A percentile compares a stretch with the other conserved stretches of the same genome.
phyloP scores from a whole-genome alignment of 169 alveolate species.

The Cryptosporidium meleagridis region DNA sequence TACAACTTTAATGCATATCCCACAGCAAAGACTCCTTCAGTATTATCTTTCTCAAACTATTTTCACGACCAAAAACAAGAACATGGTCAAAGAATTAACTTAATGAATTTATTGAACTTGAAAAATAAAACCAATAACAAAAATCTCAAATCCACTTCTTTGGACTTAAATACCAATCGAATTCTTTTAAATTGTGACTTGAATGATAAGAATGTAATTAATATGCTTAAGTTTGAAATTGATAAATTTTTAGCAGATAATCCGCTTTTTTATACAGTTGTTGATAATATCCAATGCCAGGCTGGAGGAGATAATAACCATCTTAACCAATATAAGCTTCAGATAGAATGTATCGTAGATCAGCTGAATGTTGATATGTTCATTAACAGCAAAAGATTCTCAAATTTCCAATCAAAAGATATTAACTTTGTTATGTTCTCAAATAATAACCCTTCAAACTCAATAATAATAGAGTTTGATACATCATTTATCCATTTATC shows the following conservation, averaged over 20 bases:
- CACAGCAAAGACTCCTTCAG: constrained; percentile 19
- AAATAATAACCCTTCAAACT: background rate
- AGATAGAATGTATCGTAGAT: constrained; percentile 37
- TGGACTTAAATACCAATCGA: background rate
- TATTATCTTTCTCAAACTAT: constrained; percentile 19
- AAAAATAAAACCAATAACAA: background rate
- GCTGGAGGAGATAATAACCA: constrained; percentile 2
- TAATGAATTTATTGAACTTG: background rate
- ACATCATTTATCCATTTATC: constrained; percentile 22
- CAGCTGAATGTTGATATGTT: constrained; percentile 45
- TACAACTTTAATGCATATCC: background rate
- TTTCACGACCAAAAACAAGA: constrained; percentile 4
- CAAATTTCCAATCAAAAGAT: constrained; percentile 46
- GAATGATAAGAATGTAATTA: constrained; percentile 24
- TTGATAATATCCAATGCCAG: constrained; percentile 40
- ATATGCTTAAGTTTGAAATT: constrained; percentile 40
- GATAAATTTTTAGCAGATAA: constrained; percentile 44
- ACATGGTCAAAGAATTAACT: background rate
- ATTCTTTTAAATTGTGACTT: background rate
- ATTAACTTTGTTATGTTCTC: constrained; percentile 49
- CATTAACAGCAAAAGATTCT: constrained; percentile 13
- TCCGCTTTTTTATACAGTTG: constrained; percentile 42
- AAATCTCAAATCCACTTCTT: background rate
- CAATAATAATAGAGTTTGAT: constrained; percentile 52
- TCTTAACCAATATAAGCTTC: background rate